A percentile compares a stretch with the other conserved stretches of the same genome.
phyloP scores from a whole-genome alignment of 176 grass and related monocot species.

The Cenchrus purpureus region DNA sequence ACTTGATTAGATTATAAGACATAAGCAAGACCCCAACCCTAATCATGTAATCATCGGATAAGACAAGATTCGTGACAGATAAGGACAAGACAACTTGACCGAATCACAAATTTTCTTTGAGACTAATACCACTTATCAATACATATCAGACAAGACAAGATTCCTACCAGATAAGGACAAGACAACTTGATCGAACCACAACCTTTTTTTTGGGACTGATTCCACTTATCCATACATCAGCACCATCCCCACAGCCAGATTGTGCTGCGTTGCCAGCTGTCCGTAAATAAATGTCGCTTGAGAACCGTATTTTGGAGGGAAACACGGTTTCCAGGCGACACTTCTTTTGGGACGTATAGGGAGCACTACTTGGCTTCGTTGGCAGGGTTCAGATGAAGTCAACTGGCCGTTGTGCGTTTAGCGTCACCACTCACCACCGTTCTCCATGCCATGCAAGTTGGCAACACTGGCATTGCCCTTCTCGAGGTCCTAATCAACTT shows the following conservation, averaged over 20 bases:
- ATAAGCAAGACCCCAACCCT: no score
- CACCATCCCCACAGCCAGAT: no score
- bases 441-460: background rate
- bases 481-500: slow-evolving; percentile 19
- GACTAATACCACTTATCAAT: background rate
- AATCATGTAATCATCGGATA: background rate
- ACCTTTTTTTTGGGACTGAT: background rate
- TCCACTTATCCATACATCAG: no score
- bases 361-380: no score
- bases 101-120: background rate
- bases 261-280: no score
- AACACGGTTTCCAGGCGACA: no score
- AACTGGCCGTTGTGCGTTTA: background rate
- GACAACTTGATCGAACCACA: background rate
- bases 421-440: background rate
- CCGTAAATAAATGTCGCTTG: no score
- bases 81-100: background rate
- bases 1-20: no score
- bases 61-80: background rate
- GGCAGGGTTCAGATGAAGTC: no score
- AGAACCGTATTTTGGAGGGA: no score
- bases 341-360: no score
- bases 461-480: background rate
- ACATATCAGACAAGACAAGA: background rate
- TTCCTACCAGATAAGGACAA: background rate